Base-by-base conservation (phyloP, 2,329 filamentous ascomycete species). In the Ophiocordyceps unilateralis region DNA sequence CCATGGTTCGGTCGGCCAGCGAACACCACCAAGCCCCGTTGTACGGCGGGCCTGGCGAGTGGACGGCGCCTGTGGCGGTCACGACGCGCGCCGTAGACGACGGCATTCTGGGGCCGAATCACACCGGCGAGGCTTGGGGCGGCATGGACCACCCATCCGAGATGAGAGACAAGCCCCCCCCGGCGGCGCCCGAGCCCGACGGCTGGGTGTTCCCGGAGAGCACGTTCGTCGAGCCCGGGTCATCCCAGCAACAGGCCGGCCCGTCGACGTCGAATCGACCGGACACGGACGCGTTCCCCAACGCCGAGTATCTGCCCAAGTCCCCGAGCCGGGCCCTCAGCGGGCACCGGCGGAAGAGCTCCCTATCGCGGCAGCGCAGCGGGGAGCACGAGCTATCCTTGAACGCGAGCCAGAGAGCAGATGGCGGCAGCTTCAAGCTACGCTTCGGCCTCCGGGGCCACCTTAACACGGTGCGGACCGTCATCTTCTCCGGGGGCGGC, bases 401-500 rank as follows among this genome's bases (percentile, higher is more conserved):
- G 24, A 69, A 67, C 42, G 50, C 64, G 30, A 55, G 58, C 3
- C 68, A 76, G 44, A 83, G 79, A 55, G 61, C 69, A 1, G 88
- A 95, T 47, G 74, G 69, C 22, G 74, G 78, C 15, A 86, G 74
- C 50, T 96, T 98, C 66, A 95, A 93, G 61, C 81, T 96, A 45
- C 78, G 87, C 41, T 96, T 94, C 56, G 89, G 87, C 5, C 70
- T 98, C 5, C 75, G 89, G 42, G 91, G 91, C 2, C 91, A 98
- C 59, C 72, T 98, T 2, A 87, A 96, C 57, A 88, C 93, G 3
- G 86, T 98, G 5, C 81, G 91, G 36, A 86, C 86, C 1, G 85
- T 96, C 45, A 93, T 95, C 49, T 98, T 98, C 63, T 96, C 88
- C 1, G 91, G 91, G 21, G 91, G 91, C 37, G 91, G 91, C 47